Percentiles rank a stretch among this genome's conserved stretches.
Evolutionary conservation across 179 eudicot genomes (phyloP).

Genomic region (Drosera spatulata): DNA sequence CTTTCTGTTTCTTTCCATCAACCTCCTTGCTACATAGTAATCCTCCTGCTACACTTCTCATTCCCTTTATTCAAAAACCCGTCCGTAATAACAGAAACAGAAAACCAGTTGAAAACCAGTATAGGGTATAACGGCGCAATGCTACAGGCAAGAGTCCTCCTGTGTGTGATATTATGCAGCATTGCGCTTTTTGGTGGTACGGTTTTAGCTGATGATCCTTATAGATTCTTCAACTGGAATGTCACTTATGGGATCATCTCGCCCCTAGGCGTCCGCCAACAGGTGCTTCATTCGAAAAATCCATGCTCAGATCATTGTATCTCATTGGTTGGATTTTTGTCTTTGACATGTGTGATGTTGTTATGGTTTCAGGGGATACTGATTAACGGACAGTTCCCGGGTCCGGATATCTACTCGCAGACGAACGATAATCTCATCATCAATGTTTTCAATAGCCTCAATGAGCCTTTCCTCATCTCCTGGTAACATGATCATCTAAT

Average conservation of each 20-base stretch:
- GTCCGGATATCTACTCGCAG: conserved; percentile 76
- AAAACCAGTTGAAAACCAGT: no score
- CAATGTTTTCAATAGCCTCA: conserved; percentile 76
- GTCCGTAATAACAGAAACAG: no score
- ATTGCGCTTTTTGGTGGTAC: conserved; percentile 20
- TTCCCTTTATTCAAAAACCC: no score
- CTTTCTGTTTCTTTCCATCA: neutral
- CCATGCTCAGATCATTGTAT: neutral
- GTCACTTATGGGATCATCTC: conserved; percentile 69
- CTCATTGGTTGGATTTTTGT: neutral
- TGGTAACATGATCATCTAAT: conserved; percentile 28
- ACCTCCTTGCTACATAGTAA: no score
- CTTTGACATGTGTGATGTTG: neutral
- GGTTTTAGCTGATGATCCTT: conserved; percentile 61
- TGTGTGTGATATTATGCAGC: no score
- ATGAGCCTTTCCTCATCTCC: conserved; percentile 79
- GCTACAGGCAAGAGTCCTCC: no score
- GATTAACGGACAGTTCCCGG: conserved; percentile 92
- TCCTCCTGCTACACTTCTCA: no score
- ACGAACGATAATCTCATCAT: conserved; percentile 86
- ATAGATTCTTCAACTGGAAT: conserved; percentile 82
- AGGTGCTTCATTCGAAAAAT: conserved; percentile 20
- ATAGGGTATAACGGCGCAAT: no score
- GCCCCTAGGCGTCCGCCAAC: conserved; percentile 83
- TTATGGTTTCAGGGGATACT: conserved; percentile 53